phyloP scores from a whole-genome alignment of 371 early-diverging fungal genomes.

The Mortierella sp. region DNA sequence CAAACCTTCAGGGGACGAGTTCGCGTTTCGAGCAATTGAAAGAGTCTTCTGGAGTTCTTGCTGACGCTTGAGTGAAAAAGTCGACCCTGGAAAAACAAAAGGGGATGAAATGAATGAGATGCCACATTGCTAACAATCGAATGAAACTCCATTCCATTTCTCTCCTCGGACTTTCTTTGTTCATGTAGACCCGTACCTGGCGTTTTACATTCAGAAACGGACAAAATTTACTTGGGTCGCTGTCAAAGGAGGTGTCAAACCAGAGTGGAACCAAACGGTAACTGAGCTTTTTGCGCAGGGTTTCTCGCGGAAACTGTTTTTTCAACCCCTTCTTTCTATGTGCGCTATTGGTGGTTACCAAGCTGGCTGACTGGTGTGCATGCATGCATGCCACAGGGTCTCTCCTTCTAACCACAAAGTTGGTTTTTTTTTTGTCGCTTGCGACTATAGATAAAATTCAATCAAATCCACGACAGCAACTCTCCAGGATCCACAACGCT shows the following conservation, averaged over 20 bases:
- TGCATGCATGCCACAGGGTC: neutral
- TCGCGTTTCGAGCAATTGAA: too few relatives aligned
- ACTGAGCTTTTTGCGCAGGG: neutral
- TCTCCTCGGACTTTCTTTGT: neutral
- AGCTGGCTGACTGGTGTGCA: too few relatives aligned
- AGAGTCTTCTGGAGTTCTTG: too few relatives aligned
- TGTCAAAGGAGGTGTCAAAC: conserved; percentile 47
- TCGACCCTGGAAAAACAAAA: neutral
- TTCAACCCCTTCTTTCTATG: neutral
- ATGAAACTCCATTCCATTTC: neutral
- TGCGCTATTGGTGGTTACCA: too few relatives aligned
- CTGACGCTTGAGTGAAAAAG: neutral
- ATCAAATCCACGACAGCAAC: conserved; percentile 17
- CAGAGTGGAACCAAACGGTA: conserved; percentile 53
- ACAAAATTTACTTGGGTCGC: conserved; percentile 53
- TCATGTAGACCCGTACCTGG: conserved; percentile 42
- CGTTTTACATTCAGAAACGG: conserved; percentile 40
- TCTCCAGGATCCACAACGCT: conserved; percentile 32
- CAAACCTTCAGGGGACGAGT: neutral
- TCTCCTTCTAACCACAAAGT: neutral
- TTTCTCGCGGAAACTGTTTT: neutral
- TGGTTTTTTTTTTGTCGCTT: neutral
- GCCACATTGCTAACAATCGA: neutral
- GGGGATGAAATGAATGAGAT: neutral
- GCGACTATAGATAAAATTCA: conserved; percentile 36